A percentile compares a stretch with the other conserved stretches of the same genome.
Evolutionary conservation across 2,329 filamentous ascomycete genomes (phyloP).

Genomic region (Sporothrix schenckii): DNA sequence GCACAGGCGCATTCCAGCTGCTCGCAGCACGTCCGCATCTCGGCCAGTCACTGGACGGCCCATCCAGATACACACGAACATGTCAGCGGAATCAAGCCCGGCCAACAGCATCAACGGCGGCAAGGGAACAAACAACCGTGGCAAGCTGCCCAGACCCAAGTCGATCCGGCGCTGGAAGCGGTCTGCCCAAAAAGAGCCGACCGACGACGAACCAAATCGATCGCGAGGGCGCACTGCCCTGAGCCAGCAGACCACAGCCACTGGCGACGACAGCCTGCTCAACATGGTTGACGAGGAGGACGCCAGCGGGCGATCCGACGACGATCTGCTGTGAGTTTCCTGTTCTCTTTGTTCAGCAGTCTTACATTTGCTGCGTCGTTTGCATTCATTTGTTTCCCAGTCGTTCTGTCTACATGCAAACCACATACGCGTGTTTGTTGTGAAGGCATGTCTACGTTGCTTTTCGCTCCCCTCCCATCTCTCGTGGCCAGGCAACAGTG

Average conservation of each 20-base stretch:
- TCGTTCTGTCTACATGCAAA: background rate
- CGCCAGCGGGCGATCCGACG: conserved; percentile 18
- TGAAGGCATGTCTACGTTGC: background rate
- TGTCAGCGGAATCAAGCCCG: conserved; percentile 17
- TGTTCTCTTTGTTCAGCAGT: background rate
- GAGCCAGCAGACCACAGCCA: conserved; percentile 18
- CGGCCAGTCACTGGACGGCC: conserved; percentile 10
- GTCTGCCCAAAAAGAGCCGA: conserved; percentile 1
- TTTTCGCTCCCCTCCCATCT: background rate
- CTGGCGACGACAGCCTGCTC: conserved; percentile 26
- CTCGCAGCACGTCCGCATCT: conserved; percentile 11
- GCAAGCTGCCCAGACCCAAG: conserved; percentile 21
- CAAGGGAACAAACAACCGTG: background rate
- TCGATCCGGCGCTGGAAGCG: conserved; percentile 24
- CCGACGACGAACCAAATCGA: background rate
- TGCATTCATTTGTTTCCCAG: background rate
- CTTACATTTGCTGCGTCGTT: background rate
- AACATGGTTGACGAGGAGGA: conserved; percentile 26
- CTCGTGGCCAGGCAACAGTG: conserved; percentile 1
- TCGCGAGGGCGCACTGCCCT: background rate
- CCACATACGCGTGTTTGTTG: background rate
- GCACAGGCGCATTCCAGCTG: background rate
- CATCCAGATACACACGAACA: background rate
- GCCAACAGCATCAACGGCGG: conserved; percentile 21
- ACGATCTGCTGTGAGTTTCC: conserved; percentile 27